Conservation (phyloP, 768 basidiomycete species). For the Lentinula sp. region DNA sequence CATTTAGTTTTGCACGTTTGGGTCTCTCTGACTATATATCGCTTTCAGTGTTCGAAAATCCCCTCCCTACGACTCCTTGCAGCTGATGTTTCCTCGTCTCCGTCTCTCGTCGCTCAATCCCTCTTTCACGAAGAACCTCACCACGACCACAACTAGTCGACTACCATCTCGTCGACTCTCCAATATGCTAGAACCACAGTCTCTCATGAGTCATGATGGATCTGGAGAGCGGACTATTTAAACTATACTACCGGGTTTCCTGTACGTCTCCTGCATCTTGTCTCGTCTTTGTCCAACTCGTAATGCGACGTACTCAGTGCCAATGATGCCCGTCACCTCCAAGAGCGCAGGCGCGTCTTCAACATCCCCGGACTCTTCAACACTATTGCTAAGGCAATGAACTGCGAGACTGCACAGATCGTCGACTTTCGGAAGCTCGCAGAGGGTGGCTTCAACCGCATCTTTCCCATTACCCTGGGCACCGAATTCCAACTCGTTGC, state of each 20-base stretch:
- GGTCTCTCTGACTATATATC: constrained; percentile 12
- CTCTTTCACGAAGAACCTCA: neutral
- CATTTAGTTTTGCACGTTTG: neutral
- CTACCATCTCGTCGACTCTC: constrained; percentile 14
- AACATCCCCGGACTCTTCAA: constrained; percentile 18
- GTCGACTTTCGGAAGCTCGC: constrained; percentile 30
- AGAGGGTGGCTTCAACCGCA: constrained; percentile 34
- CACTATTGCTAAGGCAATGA: constrained; percentile 19
- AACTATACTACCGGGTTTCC: constrained; percentile 29
- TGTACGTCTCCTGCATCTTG: constrained; percentile 27
- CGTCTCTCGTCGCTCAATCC: constrained; percentile 13
- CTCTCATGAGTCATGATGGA: constrained; percentile 20
- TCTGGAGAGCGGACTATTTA: constrained; percentile 22
- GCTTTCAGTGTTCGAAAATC: constrained; percentile 17
- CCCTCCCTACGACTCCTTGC: constrained; percentile 14
- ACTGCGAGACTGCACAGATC: constrained; percentile 24
- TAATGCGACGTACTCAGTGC: constrained; percentile 19
- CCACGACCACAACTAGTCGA: constrained; percentile 16
- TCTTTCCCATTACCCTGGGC: constrained; percentile 27
- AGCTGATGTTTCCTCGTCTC: constrained; percentile 14
- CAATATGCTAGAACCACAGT: constrained; percentile 14
- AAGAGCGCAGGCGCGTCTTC: constrained; percentile 29
- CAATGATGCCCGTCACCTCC: constrained; percentile 27
- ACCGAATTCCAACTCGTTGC: constrained; percentile 25
- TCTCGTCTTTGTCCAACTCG: constrained; percentile 19